Evolutionary conservation across 2,329 filamentous ascomycete species (phyloP).

Genomic region (Cryphonectria carpinicola): DNA sequence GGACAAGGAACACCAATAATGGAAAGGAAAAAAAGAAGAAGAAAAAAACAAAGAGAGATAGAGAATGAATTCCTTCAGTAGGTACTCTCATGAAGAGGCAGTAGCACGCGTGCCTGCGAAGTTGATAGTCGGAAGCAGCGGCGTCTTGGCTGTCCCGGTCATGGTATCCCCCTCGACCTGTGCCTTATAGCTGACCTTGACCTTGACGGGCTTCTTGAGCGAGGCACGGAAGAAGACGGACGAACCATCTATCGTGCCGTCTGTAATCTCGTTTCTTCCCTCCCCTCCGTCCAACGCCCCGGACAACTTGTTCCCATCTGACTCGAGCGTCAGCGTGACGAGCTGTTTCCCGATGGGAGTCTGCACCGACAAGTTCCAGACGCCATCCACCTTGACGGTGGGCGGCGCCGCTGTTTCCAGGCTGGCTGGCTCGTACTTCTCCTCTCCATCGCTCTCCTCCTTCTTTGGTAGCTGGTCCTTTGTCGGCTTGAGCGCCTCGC

Average conservation of each 20-base stretch:
- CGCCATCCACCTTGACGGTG: constrained; percentile 13
- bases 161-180: constrained; percentile 16
- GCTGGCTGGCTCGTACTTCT: constrained; percentile 1
- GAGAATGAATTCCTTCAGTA: not conserved
- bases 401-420: constrained; percentile 12
- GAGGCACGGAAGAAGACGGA: constrained; percentile 20
- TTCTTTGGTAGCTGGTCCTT: constrained; percentile 6
- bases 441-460: not conserved
- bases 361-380: constrained; percentile 18
- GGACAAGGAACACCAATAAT: no score
- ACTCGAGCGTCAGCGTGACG: constrained; percentile 16
- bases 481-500: constrained; percentile 19
- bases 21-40: not conserved
- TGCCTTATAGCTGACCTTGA: constrained; percentile 26
- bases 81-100: not conserved
- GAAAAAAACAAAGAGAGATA: not conserved
- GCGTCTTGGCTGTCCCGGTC: constrained; percentile 20
- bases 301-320: constrained; percentile 17
- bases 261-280: constrained; percentile 19
- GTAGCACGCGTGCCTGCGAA: constrained; percentile 13
- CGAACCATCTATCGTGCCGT: constrained; percentile 20
- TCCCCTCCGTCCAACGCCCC: constrained; percentile 20
- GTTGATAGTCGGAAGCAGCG: constrained; percentile 17
- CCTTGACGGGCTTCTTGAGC: constrained; percentile 20
- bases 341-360: constrained; percentile 16